Base-by-base conservation (phyloP, 768 basidiomycete species). In the Leucosporidium scottii region DNA sequence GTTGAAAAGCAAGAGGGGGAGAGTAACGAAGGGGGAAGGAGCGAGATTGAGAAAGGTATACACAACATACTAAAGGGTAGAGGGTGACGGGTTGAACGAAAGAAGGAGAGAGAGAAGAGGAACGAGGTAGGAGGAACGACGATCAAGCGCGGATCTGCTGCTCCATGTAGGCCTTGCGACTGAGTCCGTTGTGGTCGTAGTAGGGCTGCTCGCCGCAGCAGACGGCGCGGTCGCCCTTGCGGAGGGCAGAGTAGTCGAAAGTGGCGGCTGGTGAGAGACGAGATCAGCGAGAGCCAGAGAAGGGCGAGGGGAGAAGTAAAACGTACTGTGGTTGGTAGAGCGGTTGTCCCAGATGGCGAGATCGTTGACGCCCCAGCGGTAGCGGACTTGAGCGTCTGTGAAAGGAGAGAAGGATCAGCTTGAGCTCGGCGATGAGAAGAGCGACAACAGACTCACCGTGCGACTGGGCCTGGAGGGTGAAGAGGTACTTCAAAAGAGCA, bases 191-290 rank as follows among this genome's bases (percentile, higher is more conserved):
- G 3, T 79, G 78, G 70, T 85, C 83, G 63, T 82, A 81, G 75
- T 78, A 84, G 0, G 84, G 84, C 60, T 75, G 79, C 75, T 85
- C 84, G 39, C 84, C 84, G 23, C 84, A 74, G 68, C 81, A 81
- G 54, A 84, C 83, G 6, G 83, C 82, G 21, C 85, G 80, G 71
- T 83, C 81, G 9, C 85, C 85, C 49, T 56, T 74, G 73, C 57
- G 82, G 78, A 30, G 72, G 71, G 75, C 76, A 7, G 67, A 69
- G 71, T 81, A 82, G 66, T 82, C 81, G 69, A 77, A 78, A 0
- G 78, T 78, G 9, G 79, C 80, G 21, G 69, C 79, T 80, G 73
- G 79, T 77, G n/a, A 54, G 20, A 61, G 25, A n/a, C n/a, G 23
- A 21, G 13, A 21, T 51, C 25, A 51, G 50, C 25, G 17, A 51